Conservation (phyloP, 176 grass and related monocot species). For the Melocanna baccifera region DNA sequence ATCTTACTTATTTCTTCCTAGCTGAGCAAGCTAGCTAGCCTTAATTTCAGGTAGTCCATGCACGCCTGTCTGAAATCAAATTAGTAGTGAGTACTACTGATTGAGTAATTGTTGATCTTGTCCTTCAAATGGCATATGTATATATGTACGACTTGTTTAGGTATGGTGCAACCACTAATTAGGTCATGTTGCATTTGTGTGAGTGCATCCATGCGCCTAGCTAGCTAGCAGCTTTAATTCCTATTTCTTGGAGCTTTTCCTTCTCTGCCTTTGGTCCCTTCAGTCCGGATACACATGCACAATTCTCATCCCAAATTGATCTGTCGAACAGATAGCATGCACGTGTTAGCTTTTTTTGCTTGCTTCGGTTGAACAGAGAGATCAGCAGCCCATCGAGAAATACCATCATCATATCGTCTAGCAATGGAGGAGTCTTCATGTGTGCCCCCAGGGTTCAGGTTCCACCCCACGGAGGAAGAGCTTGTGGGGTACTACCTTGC, state of each 20-base stretch:
- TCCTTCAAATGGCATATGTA: background rate
- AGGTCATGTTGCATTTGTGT: conserved; percentile 16
- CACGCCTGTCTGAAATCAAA: background rate
- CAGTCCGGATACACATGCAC: background rate
- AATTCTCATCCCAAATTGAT: background rate
- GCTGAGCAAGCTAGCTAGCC: background rate
- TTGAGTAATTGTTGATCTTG: background rate
- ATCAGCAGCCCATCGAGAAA: background rate
- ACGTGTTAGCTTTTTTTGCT: background rate
- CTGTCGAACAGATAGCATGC: background rate
- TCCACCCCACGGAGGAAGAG: conserved; percentile 97
- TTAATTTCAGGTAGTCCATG: background rate
- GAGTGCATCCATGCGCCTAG: background rate
- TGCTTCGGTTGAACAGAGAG: background rate
- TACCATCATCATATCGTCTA: background rate
- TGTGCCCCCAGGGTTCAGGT: conserved; percentile 95
- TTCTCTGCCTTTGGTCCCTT: background rate
- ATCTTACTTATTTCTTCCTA: background rate
- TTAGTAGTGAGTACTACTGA: background rate
- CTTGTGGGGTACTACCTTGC: conserved; percentile 92
- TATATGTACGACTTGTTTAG: conserved; percentile 17
- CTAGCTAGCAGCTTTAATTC: background rate
- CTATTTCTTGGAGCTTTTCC: conserved; percentile 30
- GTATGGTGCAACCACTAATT: conserved; percentile 45
- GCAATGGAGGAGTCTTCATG: background rate